Base-by-base conservation (phyloP, 768 basidiomycete genomes). In the Butyriboletus loyo region DNA sequence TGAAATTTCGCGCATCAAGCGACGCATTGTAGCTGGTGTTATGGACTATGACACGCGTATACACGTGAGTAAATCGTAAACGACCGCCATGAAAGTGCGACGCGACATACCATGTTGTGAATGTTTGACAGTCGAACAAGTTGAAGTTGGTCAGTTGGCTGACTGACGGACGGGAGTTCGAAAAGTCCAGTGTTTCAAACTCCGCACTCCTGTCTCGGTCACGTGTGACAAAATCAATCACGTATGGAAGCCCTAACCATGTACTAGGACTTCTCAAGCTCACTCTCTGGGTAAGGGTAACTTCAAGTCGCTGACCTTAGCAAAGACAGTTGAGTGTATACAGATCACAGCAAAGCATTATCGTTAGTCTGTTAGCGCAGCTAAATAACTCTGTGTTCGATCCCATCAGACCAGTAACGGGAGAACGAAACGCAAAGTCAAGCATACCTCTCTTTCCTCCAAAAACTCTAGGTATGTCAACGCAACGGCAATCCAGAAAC, bases 1-100 rank as follows among this genome's bases (percentile, higher is more conserved):
- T 35, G 76, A 79, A 39, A 94, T 78, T 73, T 97, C 94, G 48
- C 89, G 85, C 80, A 95, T 88, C 64, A 97, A 74, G 55, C 90
- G 86, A 58, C 93, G 91, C 73, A 92, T 81, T 37, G 83, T 83
- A 52, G 81, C 67, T 52, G 85, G 80, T 22, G 69, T 60, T 37
- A 77, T 65, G 39, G 77, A 72, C 77, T 77, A 49, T 19, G 34
- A 32, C 7, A 45, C 27, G 37, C 22, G 17, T 19, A 56, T 32
- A 34, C 15, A 51, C 8, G 40, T 36, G 1, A 51, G 21, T 31
- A 32, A 0, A 19, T 47, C 35, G 30, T 36, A 30, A 10, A 41
- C 2, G 13, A 22, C 35, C 21, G 22, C 7, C 5, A n/a, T 31
- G 34, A 30, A 22, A 19, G 14, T 37, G 25, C 25, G 10, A 22